Conservation (phyloP, 768 basidiomycete genomes). For the Obba rivulosa region DNA sequence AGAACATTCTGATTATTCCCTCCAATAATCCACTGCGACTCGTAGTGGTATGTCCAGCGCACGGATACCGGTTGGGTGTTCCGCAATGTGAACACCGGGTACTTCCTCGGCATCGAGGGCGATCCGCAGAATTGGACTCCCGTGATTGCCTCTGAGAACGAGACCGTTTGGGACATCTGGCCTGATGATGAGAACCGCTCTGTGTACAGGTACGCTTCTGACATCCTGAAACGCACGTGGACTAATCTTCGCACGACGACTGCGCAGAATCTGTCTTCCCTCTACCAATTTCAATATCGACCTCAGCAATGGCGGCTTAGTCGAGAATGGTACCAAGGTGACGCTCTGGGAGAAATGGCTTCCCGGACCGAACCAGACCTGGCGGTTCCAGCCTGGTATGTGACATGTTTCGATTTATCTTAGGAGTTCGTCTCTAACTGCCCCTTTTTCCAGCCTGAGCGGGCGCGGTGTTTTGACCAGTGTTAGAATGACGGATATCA, state of each 20-base stretch:
- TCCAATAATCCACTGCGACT: background rate
- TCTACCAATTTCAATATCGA: slow-evolving; percentile 41
- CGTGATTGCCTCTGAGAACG: slow-evolving; percentile 31
- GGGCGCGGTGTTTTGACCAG: no score
- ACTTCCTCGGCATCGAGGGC: slow-evolving; percentile 38
- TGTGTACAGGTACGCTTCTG: slow-evolving; percentile 35
- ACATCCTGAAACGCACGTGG: background rate
- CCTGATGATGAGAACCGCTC: slow-evolving; percentile 34
- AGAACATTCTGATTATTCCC: no score
- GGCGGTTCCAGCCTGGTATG: slow-evolving; percentile 34
- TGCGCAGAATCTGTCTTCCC: slow-evolving; percentile 40
- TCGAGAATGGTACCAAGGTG: slow-evolving; percentile 39
- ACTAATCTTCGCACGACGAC: background rate
- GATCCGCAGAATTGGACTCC: slow-evolving; percentile 19
- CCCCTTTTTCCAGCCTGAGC: no score
- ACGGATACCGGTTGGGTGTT: slow-evolving; percentile 33
- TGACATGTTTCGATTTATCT: background rate
- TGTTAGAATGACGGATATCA: no score
- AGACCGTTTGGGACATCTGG: slow-evolving; percentile 47
- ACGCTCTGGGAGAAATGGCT: slow-evolving; percentile 45
- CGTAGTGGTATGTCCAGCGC: slow-evolving; percentile 42
- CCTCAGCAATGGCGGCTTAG: slow-evolving; percentile 40
- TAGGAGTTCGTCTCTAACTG: no score
- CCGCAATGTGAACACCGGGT: slow-evolving; percentile 34
- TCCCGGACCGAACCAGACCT: slow-evolving; percentile 45